phyloP scores from a whole-genome alignment of 2,329 filamentous ascomycete species.

The Talaromyces sp. region DNA sequence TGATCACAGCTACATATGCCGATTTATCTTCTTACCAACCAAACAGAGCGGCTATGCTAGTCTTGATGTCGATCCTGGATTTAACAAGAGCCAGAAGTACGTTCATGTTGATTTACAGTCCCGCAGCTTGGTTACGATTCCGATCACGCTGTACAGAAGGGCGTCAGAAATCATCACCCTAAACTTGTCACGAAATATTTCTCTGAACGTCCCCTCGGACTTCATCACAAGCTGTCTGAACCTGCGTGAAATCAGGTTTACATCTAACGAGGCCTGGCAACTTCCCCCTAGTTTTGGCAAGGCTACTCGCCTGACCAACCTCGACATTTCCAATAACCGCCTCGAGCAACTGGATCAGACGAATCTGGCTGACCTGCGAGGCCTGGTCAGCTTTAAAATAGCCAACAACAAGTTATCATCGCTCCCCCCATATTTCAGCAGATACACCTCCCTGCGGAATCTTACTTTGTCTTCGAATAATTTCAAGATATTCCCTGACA shows the following conservation, averaged over 20 bases:
- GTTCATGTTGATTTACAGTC: conserved; percentile 90
- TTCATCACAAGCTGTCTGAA: conserved; percentile 93
- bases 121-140: conserved; percentile 87
- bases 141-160: conserved; percentile 87
- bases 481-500: conserved; percentile 75
- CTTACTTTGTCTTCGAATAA: conserved; percentile 94
- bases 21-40: conserved; percentile 89
- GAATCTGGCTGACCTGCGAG: conserved; percentile 67
- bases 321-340: conserved; percentile 93
- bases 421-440: conserved; percentile 75
- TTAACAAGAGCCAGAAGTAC: conserved; percentile 80
- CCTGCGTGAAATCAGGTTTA: conserved; percentile 90
- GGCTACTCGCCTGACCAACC: conserved; percentile 73
- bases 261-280: conserved; percentile 84
- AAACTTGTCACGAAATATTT: conserved; percentile 88
- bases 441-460: conserved; percentile 72
- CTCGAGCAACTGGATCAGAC: conserved; percentile 82
- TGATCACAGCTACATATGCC: conserved; percentile 94
- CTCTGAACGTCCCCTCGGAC: conserved; percentile 87
- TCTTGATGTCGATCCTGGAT: conserved; percentile 69
- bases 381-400: conserved; percentile 81
- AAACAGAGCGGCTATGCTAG: conserved; percentile 74
- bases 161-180: conserved; percentile 89
- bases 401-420: conserved; percentile 84
- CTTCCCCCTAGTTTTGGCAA: conserved; percentile 78